Base-by-base conservation (phyloP, 2,329 filamentous ascomycete species). In the Diplocarpon rosae region DNA sequence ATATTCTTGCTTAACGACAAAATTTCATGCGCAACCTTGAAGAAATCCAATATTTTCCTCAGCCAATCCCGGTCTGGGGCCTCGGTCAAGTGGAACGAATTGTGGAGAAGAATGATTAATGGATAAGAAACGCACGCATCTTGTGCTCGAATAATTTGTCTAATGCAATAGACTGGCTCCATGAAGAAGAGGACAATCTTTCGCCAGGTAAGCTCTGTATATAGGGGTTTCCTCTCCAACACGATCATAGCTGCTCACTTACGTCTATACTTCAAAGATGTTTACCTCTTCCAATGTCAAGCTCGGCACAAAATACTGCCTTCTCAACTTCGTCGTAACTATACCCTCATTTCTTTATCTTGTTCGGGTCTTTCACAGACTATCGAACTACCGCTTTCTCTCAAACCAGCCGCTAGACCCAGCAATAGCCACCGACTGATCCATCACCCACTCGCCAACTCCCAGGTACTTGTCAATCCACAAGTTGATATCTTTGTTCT, bases 401-500 rank as follows among this genome's bases (percentile, higher is more conserved):
- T 95, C 89, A 64, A 98, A 98, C 68, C 80, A 98, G 48, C 82
- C 76, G 62, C 85, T 93, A 39, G 84, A 82, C 34, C 87, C 84
- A 63, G 95, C 85, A 46, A 96, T 77, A 33, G 89, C 89, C 28
- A 96, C 87, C 27, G 88, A 93, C 69, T 93, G 85, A 66, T 98
- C 92, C 88, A 98, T 94, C 53, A 95, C 85, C 78, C 88, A 95
- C 70, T 98, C 92, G 57, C 92, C 92, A 14, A 95, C 82, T 51
- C 87, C 87, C 35, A 96, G 79, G 65, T 96, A 96, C 63, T 83
- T 90, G 61, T 90, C 83, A 55, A 96, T 78, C 88, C 89, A 96
- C 60, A 80, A 82, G 63, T 83, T 82, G 56, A 92, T 66, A 51
- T 89, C 83, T 63, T 86, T 85, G 65, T 80, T 90, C 47, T 93